These are phyloP conservation scores for Citrus mangshanensis DNA, from an alignment of 345 rosid species.

Conservation along the genomic window DNA sequence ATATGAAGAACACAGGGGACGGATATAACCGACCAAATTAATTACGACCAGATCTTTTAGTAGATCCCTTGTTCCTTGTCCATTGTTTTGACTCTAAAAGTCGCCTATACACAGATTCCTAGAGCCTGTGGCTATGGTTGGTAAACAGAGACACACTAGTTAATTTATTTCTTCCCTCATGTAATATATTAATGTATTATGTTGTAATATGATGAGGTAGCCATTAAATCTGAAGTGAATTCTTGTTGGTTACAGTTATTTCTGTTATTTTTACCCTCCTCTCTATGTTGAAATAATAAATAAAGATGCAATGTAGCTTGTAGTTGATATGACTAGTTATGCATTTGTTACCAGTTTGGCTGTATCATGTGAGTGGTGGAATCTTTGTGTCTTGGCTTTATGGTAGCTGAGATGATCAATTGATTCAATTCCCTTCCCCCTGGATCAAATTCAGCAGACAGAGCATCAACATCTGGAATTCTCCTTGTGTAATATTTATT, in stretches of 20 bases:
- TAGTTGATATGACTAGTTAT: constrained; percentile 32
- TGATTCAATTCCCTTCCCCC: neutral
- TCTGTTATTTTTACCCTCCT: constrained; percentile 23
- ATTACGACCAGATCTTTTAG: constrained; percentile 33
- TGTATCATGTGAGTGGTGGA: constrained; percentile 20
- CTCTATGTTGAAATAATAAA: no score
- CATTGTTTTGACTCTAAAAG: constrained; percentile 24
- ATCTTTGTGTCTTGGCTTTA: constrained; percentile 30
- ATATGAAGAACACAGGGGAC: constrained; percentile 23
- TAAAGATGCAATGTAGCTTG: neutral
- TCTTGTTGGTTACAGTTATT: constrained; percentile 31
- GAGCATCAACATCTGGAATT: neutral
- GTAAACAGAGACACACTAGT: neutral
- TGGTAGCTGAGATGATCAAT: constrained; percentile 13
- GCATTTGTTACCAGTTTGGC: constrained; percentile 10
- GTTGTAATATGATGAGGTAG: neutral
- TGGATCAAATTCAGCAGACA: neutral
- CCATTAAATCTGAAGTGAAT: neutral
- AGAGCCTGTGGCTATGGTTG: constrained; percentile 15
- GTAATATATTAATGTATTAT: neutral
- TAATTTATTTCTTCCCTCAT: neutral
- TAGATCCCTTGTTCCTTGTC: constrained; percentile 40
- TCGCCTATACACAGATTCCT: constrained; percentile 35
- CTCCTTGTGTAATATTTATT: neutral
- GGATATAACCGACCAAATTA: constrained; percentile 32